phyloP scores from a whole-genome alignment of 2,329 filamentous ascomycete species.

The Hortaea werneckii region DNA sequence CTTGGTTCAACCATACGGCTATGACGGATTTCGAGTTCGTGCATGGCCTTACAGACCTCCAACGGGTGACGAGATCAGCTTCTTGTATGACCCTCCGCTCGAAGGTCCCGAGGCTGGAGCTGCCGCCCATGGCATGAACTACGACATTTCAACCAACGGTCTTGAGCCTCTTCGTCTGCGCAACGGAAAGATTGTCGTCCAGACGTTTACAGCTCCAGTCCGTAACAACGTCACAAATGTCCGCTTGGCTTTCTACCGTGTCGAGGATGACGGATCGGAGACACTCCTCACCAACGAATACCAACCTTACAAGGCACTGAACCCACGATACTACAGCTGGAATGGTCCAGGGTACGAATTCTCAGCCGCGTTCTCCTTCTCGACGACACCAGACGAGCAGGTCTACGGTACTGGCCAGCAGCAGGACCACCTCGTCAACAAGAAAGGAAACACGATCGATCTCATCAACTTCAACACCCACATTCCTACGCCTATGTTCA shows the following conservation, averaged over 20 bases:
- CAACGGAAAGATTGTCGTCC: slow-evolving; percentile 29
- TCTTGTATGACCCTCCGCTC: slow-evolving; percentile 30
- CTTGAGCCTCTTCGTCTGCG: slow-evolving; percentile 21
- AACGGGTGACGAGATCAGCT: slow-evolving; percentile 28
- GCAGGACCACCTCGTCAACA: slow-evolving; percentile 24
- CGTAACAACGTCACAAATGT: slow-evolving; percentile 25
- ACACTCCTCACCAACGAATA: slow-evolving; percentile 29
- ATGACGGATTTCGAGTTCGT: slow-evolving; percentile 31
- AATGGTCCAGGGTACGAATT: slow-evolving; percentile 27
- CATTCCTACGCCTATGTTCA: slow-evolving; percentile 22
- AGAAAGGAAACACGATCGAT: slow-evolving; percentile 23
- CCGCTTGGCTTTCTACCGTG: slow-evolving; percentile 27
- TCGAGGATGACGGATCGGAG: slow-evolving; percentile 26
- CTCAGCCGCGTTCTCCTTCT: slow-evolving; percentile 27
- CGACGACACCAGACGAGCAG: slow-evolving; percentile 24
- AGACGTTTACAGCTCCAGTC: slow-evolving; percentile 20
- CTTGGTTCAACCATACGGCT: slow-evolving; percentile 30
- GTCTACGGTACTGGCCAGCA: slow-evolving; percentile 25
- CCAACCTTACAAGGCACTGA: slow-evolving; percentile 25
- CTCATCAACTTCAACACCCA: slow-evolving; percentile 25
- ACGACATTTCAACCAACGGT: slow-evolving; percentile 25
- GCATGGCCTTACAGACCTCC: slow-evolving; percentile 30
- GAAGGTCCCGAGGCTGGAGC: slow-evolving; percentile 27
- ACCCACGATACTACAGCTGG: slow-evolving; percentile 29
- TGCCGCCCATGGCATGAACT: slow-evolving; percentile 22